Conservation (phyloP, 768 basidiomycete species). For the Clathrus columnatus region DNA sequence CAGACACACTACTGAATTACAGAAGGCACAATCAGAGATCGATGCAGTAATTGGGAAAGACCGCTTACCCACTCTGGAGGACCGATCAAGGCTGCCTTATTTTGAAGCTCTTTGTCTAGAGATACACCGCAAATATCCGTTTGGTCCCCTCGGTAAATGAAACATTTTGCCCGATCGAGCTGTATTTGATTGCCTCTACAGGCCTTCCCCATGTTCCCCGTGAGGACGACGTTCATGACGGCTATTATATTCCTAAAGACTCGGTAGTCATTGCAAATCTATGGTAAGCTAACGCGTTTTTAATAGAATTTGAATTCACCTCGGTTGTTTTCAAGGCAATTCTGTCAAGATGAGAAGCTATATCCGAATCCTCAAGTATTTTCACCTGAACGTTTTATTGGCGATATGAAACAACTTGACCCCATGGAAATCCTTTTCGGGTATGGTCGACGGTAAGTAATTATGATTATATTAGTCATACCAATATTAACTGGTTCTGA, state of each 20-base stretch:
- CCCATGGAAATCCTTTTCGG: not conserved
- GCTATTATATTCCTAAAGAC: slow-evolving; percentile 46
- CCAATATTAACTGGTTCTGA: too few relatives aligned
- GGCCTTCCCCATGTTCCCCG: not conserved
- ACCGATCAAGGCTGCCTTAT: not conserved
- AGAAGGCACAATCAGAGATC: not conserved
- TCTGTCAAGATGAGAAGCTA: not conserved
- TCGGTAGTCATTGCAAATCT: slow-evolving; percentile 52
- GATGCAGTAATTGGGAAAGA: not conserved
- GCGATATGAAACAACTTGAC: not conserved
- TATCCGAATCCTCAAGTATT: not conserved
- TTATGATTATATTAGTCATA: not conserved
- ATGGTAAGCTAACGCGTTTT: slow-evolving; percentile 31
- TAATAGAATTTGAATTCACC: not conserved
- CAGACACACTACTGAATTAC: not conserved
- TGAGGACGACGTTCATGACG: slow-evolving; percentile 25
- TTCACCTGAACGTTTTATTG: not conserved
- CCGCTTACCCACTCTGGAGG: not conserved
- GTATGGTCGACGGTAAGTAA: not conserved
- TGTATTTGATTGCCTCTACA: not conserved
- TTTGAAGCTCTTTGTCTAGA: not conserved
- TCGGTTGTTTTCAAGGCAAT: not conserved
- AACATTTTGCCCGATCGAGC: not conserved
- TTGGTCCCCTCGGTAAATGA: not conserved
- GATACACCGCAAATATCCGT: not conserved